Evolutionary conservation across 2,329 filamentous ascomycete genomes (phyloP), one percentile per base, ranked within the genome.

Genomic region (Diaporthe velutina): DNA sequence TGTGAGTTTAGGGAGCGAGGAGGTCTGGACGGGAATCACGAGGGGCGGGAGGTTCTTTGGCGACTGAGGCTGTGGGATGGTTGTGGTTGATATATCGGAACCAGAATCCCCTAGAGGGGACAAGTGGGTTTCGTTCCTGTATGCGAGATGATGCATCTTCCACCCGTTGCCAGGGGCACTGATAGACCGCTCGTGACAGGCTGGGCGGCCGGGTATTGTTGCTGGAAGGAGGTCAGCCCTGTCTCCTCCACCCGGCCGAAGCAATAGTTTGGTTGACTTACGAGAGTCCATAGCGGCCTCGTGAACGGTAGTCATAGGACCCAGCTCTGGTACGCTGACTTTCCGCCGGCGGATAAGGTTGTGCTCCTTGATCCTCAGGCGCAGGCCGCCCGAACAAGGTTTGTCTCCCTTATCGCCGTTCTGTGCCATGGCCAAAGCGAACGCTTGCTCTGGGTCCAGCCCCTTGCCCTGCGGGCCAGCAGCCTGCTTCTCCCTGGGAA

Each of bases 241-340:
- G 70, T 55, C 66, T 71, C 71, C 28, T 58, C 38, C 8, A 33
- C 42, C 25, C 22, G 77, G 52, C 71, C 73, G 57, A 17, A 25
- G 15, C 70, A 68, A 71, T 75, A 67, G 15, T 33, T n/a, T 35
- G 25, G 42, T 50, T 30, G 60, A 86, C 92, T 85, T 86, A 94
- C 92, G 92, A 79, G 92, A 93, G 83, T 94, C 92, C 91, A 93
- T 93, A 70, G 90, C 82, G 66, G 88, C 83, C 80, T 93, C 92
- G 77, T 93, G 91, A 19, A 93, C 91, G 1, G 91, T 93, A 7
- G 91, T 92, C 91, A 93, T 92, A 45, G 90, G 90, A 2, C 90
- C 91, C 66, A 93, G 82, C 76, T 93, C 92, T 13, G 90, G 89
- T 19, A 92, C 88, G 82, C 89, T 93, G 78, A 90, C 85, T 80